Percentiles rank a stretch among this genome's conserved stretches.
Conservation (phyloP, 1,284 basidiomycete genomes). For the Trichosporon coremiiforme region DNA sequence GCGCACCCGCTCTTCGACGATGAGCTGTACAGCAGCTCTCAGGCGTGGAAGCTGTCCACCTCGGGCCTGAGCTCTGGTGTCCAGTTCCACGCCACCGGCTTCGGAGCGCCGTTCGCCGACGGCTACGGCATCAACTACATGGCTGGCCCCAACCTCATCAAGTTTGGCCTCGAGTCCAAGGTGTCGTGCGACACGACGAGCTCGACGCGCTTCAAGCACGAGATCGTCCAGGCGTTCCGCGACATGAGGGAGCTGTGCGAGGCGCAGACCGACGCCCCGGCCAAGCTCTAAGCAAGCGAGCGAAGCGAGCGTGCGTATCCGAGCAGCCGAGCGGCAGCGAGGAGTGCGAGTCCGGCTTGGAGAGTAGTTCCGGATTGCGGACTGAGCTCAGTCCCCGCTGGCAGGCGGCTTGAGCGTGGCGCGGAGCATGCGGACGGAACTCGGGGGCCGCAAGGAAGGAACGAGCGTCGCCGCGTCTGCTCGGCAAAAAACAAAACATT, state of each 20-base stretch:
- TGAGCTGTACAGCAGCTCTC: slow-evolving; percentile 72
- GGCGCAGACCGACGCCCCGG: slow-evolving; percentile 31
- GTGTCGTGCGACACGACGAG: slow-evolving; percentile 70
- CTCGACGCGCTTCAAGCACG: slow-evolving; percentile 69
- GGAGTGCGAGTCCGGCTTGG: not conserved
- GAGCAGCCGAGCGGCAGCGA: not conserved
- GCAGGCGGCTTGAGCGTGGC: no score
- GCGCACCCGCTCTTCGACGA: slow-evolving; percentile 71
- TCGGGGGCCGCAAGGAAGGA: no score
- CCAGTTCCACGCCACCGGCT: slow-evolving; percentile 88
- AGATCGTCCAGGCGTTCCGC: slow-evolving; percentile 68
- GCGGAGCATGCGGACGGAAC: no score
- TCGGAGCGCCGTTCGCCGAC: slow-evolving; percentile 75
- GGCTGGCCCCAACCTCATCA: slow-evolving; percentile 75
- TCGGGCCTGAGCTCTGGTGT: slow-evolving; percentile 85
- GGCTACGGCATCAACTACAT: slow-evolving; percentile 94
- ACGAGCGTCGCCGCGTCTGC: not conserved
- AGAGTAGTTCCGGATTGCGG: no score
- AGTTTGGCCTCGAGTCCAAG: slow-evolving; percentile 95
- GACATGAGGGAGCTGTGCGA: slow-evolving; percentile 71
- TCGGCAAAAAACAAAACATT: not conserved
- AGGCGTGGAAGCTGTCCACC: slow-evolving; percentile 89
- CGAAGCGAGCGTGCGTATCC: no score
- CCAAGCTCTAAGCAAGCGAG: slow-evolving; percentile 35
- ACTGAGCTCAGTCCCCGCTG: no score